Evolutionary conservation across 78 protist genomes (phyloP), one percentile per base, ranked within the genome.

Genomic region (Dictyostelium firmibasis): DNA sequence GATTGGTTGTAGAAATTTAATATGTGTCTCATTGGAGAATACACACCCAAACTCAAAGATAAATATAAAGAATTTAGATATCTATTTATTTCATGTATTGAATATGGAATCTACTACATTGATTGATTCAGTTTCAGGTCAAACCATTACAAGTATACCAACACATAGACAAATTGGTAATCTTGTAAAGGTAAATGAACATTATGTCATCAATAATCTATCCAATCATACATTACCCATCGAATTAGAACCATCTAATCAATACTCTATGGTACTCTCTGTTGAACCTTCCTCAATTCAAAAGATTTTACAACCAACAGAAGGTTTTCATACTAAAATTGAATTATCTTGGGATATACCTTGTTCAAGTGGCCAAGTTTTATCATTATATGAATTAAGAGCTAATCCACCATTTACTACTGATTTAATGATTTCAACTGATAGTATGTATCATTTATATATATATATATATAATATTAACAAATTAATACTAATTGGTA

Each of bases 291-390:
- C 53, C 4, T 41, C 94, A 18, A 29, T 89, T 20, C 94, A 89
- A 31, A 53, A 81, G 27, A n/a, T 16, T 27, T 18, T 89, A 33
- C 74, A 74, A 43, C 87, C 86, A 18, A n/a, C 36, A 0, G 83
- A 78, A 27, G 94, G 94, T 4, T 89, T 89, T 57, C 75, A 81
- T 77, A 81, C 94, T 20, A 89, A 89, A 75, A 29, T 89, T 9
- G 74, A 78, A 75, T 6, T 81, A 43, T 62, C 81, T 9, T 89
- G 94, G 94, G 41, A 62, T 2, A 70, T 89, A 10, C 69, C 94
- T n/a, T 43, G 50, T 20, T 64, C 94, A 3, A 6, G 76, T 38
- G 94, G 94, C n/a, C 86, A 89, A 23, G 82, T 89, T 38, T 43
- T 89, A 35, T 89, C 94, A 16, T 23, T 89, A 13, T 89, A 69